Base-by-base conservation (phyloP, 257 asterid species). In the Solanum gracilifrons region DNA sequence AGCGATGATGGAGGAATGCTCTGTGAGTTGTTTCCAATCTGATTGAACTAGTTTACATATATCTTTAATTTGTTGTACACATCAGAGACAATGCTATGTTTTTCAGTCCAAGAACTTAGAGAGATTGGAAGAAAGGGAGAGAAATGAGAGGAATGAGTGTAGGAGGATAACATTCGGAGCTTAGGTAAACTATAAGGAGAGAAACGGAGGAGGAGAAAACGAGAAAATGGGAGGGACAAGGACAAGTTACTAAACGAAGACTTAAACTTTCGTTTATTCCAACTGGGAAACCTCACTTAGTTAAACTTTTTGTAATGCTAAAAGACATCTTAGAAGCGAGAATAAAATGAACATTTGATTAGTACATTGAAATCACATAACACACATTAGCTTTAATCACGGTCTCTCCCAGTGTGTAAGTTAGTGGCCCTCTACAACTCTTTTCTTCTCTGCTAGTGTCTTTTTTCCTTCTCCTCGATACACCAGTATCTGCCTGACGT, bases 1-100 rank as follows among this genome's bases (percentile, higher is more conserved):
- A 95, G 97, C 23, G 97, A 93, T 58, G 97, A 94, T 23, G 98
- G 94, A 87, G 98, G 98, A 88, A 93, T 95, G 98, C 98, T 95
- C 82, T 95, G 98, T 95, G 86, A 94, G 98, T 95, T 48, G 85
- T 83, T 83, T 77, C 84, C 29, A 69, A 60, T 80, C 69, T 29
- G 85, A 80, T 80, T 29, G 18, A 12, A 9, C 29, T 9, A 80
- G 15, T 18, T 29, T 48, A 29, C 68, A 29, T 48, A 18, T 48
- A 16, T 8, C 29, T 46, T 29, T 27, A 27, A 80, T 46, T 46
- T 80, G 68, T 29, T 48, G 43, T 80, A 80, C 36, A 18, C n/a
- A 18, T 80, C 41, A 48, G 85, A 29, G 23, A 13, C 85, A 46
- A 80, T 80, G 68, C 6, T 43, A 79, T 7, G 64, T 27, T 80